Conservation (phyloP, 2,329 filamentous ascomycete genomes). For the Ilyonectria sp. region DNA sequence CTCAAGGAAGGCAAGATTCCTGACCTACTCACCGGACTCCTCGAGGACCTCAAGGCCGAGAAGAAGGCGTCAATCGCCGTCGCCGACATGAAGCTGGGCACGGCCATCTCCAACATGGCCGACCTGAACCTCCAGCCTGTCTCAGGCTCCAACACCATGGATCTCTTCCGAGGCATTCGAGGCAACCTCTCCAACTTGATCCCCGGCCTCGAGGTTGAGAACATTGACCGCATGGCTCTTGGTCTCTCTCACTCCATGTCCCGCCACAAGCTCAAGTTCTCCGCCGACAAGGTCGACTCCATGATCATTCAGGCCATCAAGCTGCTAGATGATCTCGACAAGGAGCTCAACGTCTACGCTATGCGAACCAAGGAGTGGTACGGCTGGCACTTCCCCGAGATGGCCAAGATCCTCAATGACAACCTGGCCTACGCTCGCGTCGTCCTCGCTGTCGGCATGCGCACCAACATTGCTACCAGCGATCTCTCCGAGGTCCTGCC, state of each 20-base stretch:
- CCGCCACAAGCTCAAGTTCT: constrained; percentile 98
- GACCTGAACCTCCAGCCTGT: constrained; percentile 88
- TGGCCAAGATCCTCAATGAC: constrained; percentile 97
- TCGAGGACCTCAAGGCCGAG: constrained; percentile 95
- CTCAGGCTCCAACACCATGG: constrained; percentile 73
- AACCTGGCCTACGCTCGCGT: constrained; percentile 94
- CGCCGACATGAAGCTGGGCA: constrained; percentile 92
- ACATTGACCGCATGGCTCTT: constrained; percentile 93
- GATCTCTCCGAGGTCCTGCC: constrained; percentile 93
- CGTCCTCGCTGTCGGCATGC: constrained; percentile 90
- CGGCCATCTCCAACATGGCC: constrained; percentile 92
- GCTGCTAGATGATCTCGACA: constrained; percentile 95
- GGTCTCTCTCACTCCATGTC: constrained; percentile 98
- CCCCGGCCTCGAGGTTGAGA: constrained; percentile 86
- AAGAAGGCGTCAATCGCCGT: constrained; percentile 97
- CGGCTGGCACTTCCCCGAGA: constrained; percentile 99
- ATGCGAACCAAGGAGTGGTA: constrained; percentile 99
- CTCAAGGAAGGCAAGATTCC: constrained; percentile 96
- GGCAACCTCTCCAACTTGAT: constrained; percentile 92
- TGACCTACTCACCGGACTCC: constrained; percentile 83
- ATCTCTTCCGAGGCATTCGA: constrained; percentile 95
- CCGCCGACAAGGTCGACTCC: constrained; percentile 97
- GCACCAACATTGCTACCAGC: constrained; percentile 80
- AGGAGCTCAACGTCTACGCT: constrained; percentile 98
- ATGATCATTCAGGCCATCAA: constrained; percentile 99